Base-by-base conservation (phyloP, 805 yeast genomes). In the Starmerella gropengiesseri region DNA sequence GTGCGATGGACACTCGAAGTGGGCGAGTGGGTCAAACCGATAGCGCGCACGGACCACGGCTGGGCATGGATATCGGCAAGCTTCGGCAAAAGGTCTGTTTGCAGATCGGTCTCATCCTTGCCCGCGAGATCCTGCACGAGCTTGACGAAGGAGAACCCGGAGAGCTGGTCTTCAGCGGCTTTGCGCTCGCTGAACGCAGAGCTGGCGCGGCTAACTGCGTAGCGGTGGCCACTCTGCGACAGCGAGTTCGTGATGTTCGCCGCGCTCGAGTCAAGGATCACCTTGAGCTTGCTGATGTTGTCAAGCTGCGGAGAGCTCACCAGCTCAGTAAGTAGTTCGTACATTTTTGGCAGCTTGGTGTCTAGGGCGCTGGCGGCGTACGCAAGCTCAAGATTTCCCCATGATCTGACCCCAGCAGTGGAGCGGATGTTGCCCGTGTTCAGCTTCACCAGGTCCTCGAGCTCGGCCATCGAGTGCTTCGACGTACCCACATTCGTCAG, bases 181-280 rank as follows among this genome's bases (percentile, higher is more conserved):
- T 74, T 75, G 16, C 76, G 68, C 1, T 72, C 64, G 2, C 85
- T 75, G 3, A 85, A 60, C 22, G 73, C 69, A 0, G 94, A 71
- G 19, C 74, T 67, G 2, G 94, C 78, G 53, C 66, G 73, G 5
- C 76, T 67, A 51, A 76, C 71, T 2, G 97, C 95, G 61, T 73
- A 87, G 1, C 78, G 65, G 57, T 91, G 96, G 0, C 98, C 98
- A 43, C 81, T 68, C 44, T 87, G 91, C 8, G 95, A 87, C 40
- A 91, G 75, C 6, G 73, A 67, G 54, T 87, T 78, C 44, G 84
- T 66, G 55, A 83, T 82, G 53, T 84, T 87, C 26, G 86, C 77
- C 0, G 82, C 80, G 54, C 80, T 60, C 31, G 79, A 73, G 55
- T 81, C 81, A 31, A 91, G 74, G 55, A 91, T 66, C 1, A 81